A percentile compares a stretch with the other conserved stretches of the same genome.
phyloP scores from a whole-genome alignment of 2,329 filamentous ascomycete species.

The Plenodomus biglobosus region DNA sequence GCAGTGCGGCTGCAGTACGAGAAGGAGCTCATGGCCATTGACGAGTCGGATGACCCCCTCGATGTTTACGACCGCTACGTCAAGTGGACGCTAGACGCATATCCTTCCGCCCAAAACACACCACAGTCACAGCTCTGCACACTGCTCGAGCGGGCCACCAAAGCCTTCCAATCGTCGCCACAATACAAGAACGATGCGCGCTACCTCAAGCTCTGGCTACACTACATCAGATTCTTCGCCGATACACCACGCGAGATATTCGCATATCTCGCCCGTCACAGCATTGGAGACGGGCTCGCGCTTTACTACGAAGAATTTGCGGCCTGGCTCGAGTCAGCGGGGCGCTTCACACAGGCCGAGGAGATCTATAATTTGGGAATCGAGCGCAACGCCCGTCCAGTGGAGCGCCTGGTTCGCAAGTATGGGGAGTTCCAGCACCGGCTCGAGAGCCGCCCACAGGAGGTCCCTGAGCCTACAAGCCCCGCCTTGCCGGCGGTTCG shows the following conservation, averaged over 20 bases:
- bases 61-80: constrained; percentile 97
- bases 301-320: constrained; percentile 98
- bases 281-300: constrained; percentile 81
- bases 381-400: constrained; percentile 81
- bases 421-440: constrained; percentile 89
- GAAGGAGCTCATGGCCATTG: constrained; percentile 72
- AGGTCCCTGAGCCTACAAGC: constrained; percentile 69
- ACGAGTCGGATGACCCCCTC: constrained; percentile 90
- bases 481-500: constrained; percentile 83
- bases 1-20: constrained; percentile 82
- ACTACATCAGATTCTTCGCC: constrained; percentile 90
- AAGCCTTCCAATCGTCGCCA: constrained; percentile 76
- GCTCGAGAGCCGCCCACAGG: constrained; percentile 66
- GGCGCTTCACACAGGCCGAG: constrained; percentile 85
- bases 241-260: constrained; percentile 93
- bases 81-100: constrained; percentile 93
- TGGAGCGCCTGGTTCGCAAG: constrained; percentile 79
- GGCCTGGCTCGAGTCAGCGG: constrained; percentile 82
- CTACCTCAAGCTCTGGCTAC: constrained; percentile 90
- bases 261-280: constrained; percentile 84
- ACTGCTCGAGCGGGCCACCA: constrained; percentile 89
- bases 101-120: constrained; percentile 90
- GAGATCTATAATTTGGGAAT: constrained; percentile 92
- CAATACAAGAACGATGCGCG: constrained; percentile 95
- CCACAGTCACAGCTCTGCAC: constrained; percentile 86